Conservation (phyloP, 106 monocot genomes). For the Amphibolis antarctica region DNA sequence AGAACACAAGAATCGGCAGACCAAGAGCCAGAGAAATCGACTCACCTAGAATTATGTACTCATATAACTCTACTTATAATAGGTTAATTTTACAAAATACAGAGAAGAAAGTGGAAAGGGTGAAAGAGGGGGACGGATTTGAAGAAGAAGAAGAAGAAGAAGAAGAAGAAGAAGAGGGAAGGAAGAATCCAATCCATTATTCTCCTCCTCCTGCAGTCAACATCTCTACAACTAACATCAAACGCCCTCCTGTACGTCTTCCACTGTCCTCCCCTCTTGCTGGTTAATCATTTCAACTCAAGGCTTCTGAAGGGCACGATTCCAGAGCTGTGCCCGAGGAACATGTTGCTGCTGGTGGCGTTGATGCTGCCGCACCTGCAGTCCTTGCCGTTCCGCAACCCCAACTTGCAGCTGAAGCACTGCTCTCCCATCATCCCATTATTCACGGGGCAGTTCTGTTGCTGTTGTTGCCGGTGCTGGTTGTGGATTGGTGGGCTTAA, state of each 20-base stretch:
- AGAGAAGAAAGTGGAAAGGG: neutral
- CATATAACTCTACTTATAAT: too few relatives aligned
- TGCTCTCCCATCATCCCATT: conserved; percentile 17
- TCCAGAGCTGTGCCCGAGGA: conserved; percentile 1
- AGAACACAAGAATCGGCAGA: neutral
- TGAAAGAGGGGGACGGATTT: neutral
- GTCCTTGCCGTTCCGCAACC: conserved; percentile 23
- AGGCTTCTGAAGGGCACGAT: neutral
- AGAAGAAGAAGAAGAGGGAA: too few relatives aligned
- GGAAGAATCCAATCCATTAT: too few relatives aligned
- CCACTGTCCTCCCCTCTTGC: neutral
- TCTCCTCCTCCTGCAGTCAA: too few relatives aligned
- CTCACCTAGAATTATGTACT: conserved; percentile 1
- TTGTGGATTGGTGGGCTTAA: conserved; percentile 27
- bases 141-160: too few relatives aligned
- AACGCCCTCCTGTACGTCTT: neutral
- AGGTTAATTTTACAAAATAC: conserved; percentile 5
- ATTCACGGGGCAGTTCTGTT: neutral
- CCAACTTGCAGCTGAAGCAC: conserved; percentile 45
- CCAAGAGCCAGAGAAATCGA: neutral
- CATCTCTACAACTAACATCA: neutral
- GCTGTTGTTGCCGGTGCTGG: neutral
- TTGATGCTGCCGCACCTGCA: conserved; percentile 7
- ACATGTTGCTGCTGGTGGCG: neutral
- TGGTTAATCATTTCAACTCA: neutral